Evolutionary conservation across 2,329 filamentous ascomycete genomes (phyloP).

Genomic region (Paraconiothyrium brasiliense): DNA sequence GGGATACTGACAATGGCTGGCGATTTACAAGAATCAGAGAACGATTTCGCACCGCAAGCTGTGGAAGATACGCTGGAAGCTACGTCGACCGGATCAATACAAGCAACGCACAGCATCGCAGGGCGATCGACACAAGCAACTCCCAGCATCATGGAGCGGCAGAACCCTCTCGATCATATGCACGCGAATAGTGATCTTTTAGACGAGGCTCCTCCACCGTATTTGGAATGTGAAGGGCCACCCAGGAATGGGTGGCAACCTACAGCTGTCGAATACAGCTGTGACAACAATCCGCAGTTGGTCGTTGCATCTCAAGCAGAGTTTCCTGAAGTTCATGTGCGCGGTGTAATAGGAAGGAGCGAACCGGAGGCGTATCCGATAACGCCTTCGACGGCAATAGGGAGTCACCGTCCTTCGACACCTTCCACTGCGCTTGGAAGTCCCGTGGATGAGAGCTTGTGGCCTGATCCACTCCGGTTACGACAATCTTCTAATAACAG

Average conservation of each 20-base stretch:
- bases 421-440: slow-evolving; percentile 14
- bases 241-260: slow-evolving; percentile 20
- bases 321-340: slow-evolving; percentile 20
- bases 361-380: neutral
- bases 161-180: slow-evolving; percentile 12
- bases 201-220: slow-evolving; percentile 34
- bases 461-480: slow-evolving; percentile 24
- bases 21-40: slow-evolving; percentile 6
- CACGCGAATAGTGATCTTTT: slow-evolving; percentile 13
- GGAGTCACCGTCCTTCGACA: slow-evolving; percentile 10
- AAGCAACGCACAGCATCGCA: neutral
- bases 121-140: slow-evolving; percentile 14
- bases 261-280: slow-evolving; percentile 29
- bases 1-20: neutral
- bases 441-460: slow-evolving; percentile 12
- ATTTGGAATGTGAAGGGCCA: slow-evolving; percentile 20
- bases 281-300: slow-evolving; percentile 30
- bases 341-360: slow-evolving; percentile 19
- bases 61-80: slow-evolving; percentile 29
- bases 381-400: slow-evolving; percentile 14
- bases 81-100: neutral
- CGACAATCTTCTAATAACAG: slow-evolving; percentile 13
- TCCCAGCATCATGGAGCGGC: slow-evolving; percentile 12
- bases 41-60: slow-evolving; percentile 20
- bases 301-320: slow-evolving; percentile 16